phyloP scores from a whole-genome alignment of 1,139 yeast genomes.

The Pichia norvegensis region DNA sequence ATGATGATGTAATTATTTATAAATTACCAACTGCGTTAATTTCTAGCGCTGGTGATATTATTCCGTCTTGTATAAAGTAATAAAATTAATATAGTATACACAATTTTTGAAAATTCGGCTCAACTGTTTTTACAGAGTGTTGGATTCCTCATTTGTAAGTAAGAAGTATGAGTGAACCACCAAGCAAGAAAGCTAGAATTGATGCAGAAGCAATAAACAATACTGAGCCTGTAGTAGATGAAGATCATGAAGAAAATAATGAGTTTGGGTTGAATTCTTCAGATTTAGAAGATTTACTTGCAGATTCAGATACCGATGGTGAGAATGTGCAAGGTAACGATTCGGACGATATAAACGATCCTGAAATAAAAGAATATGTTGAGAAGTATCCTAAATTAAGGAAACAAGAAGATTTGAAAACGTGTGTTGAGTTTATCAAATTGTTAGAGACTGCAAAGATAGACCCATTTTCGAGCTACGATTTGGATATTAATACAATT shows the following conservation, averaged over 20 bases:
- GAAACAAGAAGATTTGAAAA: background rate
- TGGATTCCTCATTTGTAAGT: too few relatives aligned
- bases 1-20: too few relatives aligned
- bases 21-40: too few relatives aligned
- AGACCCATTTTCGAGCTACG: slow-evolving; percentile 42
- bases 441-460: slow-evolving; percentile 24
- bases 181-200: background rate
- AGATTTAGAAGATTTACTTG: slow-evolving; percentile 12
- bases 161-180: background rate
- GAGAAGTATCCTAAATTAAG: background rate
- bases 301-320: background rate
- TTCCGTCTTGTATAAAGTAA: background rate
- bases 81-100: too few relatives aligned
- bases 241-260: slow-evolving; percentile 6
- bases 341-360: slow-evolving; percentile 24
- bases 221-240: background rate
- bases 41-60: too few relatives aligned
- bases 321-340: background rate
- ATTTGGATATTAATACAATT: slow-evolving; percentile 35
- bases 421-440: background rate
- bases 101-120: background rate
- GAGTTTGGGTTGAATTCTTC: slow-evolving; percentile 13
- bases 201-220: background rate
- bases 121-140: background rate
- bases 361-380: slow-evolving; percentile 2